Evolutionary conservation across 768 basidiomycete species (phyloP), one percentile per base, ranked within the genome.

Genomic region (Cystofilobasidium capitatum): DNA sequence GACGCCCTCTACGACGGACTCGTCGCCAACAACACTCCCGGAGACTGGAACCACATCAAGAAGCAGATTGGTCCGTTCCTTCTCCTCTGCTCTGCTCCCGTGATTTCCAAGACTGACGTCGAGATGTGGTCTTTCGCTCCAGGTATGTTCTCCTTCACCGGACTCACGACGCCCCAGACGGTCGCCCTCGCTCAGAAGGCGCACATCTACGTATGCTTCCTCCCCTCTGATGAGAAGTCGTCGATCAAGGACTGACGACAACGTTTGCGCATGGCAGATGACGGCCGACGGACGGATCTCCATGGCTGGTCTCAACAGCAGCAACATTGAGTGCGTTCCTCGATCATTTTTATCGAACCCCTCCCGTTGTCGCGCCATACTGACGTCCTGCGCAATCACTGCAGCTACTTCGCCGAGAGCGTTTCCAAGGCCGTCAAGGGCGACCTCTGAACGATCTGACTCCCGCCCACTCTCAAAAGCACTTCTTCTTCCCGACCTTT

Each of bases 41-140:
- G 94, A 9, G 84, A 88, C 67, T 98, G 96, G 96, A 82, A 83
- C 12, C 94, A 97, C 77, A 89, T 98, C 78, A 90, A 89, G 79
- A 86, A 85, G 75, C 92, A 69, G 55, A 69, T 69, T 35, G 66
- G 65, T 22, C 49, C 58, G 65, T 60, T 60, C 20, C 58, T n/a
- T 58, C 36, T 12, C 33, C 36, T 33, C 36, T 36, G 31, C 6
- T 58, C 55, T 24, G 24, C 16, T 17, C n/a, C 49, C 9, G 10
- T 58, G 31, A 26, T 16, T 58, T 22, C 57, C n/a, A 17, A 42
- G 40, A 10, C 10, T 20, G 40, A 10, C 20, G 40, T 10, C 40
- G 40, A 10, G 40, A 10, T 42, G 40, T 10, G 40, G 40, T 42
- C 40, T 17, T 4, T 29, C 40, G 20, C 4, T 24, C 22, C 6